Percentiles rank a stretch among this genome's conserved stretches.
phyloP scores from a whole-genome alignment of 805 yeast genomes.

The Kodamaea lidongshanica region DNA sequence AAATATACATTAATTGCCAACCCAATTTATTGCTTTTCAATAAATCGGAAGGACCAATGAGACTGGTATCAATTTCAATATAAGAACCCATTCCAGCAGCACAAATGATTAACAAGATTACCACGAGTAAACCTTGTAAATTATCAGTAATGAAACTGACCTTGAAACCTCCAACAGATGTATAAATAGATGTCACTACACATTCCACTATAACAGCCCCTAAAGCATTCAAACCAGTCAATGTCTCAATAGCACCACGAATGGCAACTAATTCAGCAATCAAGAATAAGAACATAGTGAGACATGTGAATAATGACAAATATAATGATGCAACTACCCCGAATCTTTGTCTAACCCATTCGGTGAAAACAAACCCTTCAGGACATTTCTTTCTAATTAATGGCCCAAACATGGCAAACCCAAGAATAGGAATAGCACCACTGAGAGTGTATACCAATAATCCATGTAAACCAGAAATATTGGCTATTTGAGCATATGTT shows the following conservation, averaged over 20 bases:
- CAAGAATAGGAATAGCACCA: conserved; percentile 77
- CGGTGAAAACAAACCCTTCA: conserved; percentile 84
- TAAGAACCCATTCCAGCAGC: conserved; percentile 74
- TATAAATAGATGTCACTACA: conserved; percentile 80
- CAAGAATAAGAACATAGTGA: conserved; percentile 82
- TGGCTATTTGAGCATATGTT: conserved; percentile 83
- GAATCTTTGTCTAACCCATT: conserved; percentile 85
- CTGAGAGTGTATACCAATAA: conserved; percentile 70
- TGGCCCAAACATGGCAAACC: conserved; percentile 84
- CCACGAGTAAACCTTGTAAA: conserved; percentile 71
- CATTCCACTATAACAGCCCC: conserved; percentile 82
- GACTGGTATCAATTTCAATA: conserved; percentile 57
- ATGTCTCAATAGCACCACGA: conserved; percentile 64
- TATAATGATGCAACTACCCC: conserved; percentile 70
- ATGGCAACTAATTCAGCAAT: conserved; percentile 81
- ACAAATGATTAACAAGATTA: conserved; percentile 62
- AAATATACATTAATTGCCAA: conserved; percentile 83
- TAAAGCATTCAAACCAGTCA: conserved; percentile 73
- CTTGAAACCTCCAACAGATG: conserved; percentile 82
- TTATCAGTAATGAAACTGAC: conserved; percentile 86
- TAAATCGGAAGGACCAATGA: conserved; percentile 59
- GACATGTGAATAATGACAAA: conserved; percentile 71
- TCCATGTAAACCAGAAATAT: conserved; percentile 82
- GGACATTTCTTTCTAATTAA: conserved; percentile 73
- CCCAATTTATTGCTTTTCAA: conserved; percentile 66